phyloP scores from a whole-genome alignment of 805 yeast genomes.

The Lachancea waltii region DNA sequence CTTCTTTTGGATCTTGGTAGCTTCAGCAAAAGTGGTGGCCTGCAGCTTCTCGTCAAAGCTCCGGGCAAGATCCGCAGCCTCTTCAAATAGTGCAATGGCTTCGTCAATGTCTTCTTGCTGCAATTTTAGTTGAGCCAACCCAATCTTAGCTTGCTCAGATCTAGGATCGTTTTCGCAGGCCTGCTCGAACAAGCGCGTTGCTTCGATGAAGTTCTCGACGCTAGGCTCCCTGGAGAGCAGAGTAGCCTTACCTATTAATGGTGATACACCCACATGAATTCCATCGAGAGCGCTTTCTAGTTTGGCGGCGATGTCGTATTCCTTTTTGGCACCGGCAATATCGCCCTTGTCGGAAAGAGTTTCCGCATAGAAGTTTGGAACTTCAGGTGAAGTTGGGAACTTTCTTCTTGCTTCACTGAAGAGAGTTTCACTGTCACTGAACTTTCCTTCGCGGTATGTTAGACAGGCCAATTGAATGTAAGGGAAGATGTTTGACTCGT shows the following conservation, averaged over 20 bases:
- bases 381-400: constrained; percentile 85
- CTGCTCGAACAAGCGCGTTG: constrained; percentile 57
- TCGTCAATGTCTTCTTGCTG: constrained; percentile 77
- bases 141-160: constrained; percentile 80
- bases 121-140: constrained; percentile 86
- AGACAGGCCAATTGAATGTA: constrained; percentile 91
- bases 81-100: constrained; percentile 77
- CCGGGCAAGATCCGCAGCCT: constrained; percentile 77
- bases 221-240: constrained; percentile 49
- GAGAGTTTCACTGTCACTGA: constrained; percentile 52
- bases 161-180: constrained; percentile 83
- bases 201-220: constrained; percentile 43
- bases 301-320: constrained; percentile 80
- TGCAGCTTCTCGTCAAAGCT: constrained; percentile 80
- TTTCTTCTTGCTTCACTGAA: constrained; percentile 64
- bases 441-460: constrained; percentile 61
- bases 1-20: constrained; percentile 81
- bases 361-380: constrained; percentile 94
- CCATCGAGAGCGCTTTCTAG: constrained; percentile 65
- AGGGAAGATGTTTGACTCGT: constrained; percentile 72
- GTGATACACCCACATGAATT: constrained; percentile 80
- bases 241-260: constrained; percentile 84
- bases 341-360: constrained; percentile 78
- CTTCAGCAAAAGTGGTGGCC: constrained; percentile 87
- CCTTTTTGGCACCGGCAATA: constrained; percentile 62